Conservation (phyloP, 2,329 filamentous ascomycete genomes). For the Elsinoe perseae region DNA sequence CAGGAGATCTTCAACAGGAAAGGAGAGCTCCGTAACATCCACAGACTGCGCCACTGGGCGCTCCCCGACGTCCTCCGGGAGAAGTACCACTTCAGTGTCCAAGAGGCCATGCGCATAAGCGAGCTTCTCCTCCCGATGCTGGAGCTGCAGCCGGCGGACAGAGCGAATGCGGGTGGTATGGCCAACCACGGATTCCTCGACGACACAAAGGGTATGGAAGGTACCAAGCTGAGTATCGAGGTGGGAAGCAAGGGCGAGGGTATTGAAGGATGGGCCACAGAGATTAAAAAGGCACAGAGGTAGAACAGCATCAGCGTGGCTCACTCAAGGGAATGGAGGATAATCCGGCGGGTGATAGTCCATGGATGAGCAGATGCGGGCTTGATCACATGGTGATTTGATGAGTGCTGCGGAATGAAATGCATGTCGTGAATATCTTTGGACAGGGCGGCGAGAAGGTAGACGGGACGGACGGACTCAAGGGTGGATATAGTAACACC, state of each 20-base stretch:
- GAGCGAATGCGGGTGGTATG: slow-evolving; percentile 96
- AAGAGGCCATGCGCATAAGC: slow-evolving; percentile 69
- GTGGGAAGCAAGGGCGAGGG: slow-evolving; percentile 81
- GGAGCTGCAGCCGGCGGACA: slow-evolving; percentile 75
- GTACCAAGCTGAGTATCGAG: slow-evolving; percentile 62
- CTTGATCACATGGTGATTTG: background rate
- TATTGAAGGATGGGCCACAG: slow-evolving; percentile 86
- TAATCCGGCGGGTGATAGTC: background rate
- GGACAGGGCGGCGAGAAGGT: background rate
- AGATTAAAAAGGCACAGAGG: slow-evolving; percentile 56
- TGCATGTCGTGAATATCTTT: background rate
- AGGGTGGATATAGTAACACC: slow-evolving; percentile 13
- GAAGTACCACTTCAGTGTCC: slow-evolving; percentile 89
- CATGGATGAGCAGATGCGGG: background rate
- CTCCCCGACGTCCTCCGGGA: slow-evolving; percentile 85
- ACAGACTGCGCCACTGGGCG: slow-evolving; percentile 91
- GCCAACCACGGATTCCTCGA: slow-evolving; percentile 73
- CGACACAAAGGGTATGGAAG: slow-evolving; percentile 83
- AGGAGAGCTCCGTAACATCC: slow-evolving; percentile 94
- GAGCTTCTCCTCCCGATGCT: slow-evolving; percentile 88
- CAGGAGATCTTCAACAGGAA: slow-evolving; percentile 99
- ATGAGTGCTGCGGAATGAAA: background rate
- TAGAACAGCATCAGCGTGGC: slow-evolving; percentile 1
- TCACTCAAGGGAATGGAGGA: background rate
- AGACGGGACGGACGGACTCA: background rate